These are phyloP conservation scores for Sphaerulina vaccinii DNA, from an alignment of 2,329 filamentous ascomycete species.

Conservation along the genomic window DNA sequence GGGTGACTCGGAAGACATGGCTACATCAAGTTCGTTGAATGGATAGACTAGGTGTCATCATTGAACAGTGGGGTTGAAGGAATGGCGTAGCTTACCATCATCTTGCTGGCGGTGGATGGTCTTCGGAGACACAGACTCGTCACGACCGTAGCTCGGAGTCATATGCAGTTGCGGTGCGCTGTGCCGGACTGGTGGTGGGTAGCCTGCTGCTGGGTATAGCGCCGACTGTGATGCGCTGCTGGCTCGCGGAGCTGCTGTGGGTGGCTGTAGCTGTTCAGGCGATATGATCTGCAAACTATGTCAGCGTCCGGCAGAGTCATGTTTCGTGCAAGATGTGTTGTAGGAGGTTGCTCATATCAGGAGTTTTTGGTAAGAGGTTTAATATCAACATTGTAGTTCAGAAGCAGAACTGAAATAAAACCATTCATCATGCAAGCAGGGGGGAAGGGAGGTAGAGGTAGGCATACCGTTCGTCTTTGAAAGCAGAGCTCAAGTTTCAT, in stretches of 20 bases:
- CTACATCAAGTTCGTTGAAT: constrained; percentile 41
- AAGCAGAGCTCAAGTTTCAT: background rate
- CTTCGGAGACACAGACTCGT: constrained; percentile 76
- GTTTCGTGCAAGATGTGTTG: background rate
- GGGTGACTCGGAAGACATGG: constrained; percentile 39
- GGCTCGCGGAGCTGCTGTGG: constrained; percentile 12
- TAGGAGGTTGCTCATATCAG: constrained; percentile 31
- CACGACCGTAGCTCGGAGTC: too few species aligned
- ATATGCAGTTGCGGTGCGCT: constrained; percentile 31
- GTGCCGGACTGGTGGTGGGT: constrained; percentile 13
- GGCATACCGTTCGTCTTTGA: constrained; percentile 17
- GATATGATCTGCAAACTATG: background rate
- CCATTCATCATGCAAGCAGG: constrained; percentile 39
- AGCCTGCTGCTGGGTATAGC: constrained; percentile 5
- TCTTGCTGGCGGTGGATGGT: constrained; percentile 51
- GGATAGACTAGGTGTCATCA: constrained; percentile 43
- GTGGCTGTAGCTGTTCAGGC: too few species aligned
- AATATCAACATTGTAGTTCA: constrained; percentile 39
- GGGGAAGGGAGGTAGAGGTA: background rate
- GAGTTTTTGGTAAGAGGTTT: constrained; percentile 40
- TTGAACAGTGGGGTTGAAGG: constrained; percentile 8
- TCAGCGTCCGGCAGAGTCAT: background rate
- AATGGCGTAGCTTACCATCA: background rate
- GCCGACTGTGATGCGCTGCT: constrained; percentile 13
- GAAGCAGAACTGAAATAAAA: constrained; percentile 44